Percentiles rank a stretch among this genome's conserved stretches.
phyloP scores from a whole-genome alignment of 371 early-diverging fungal species.

The Spiromyces aspiralis region DNA sequence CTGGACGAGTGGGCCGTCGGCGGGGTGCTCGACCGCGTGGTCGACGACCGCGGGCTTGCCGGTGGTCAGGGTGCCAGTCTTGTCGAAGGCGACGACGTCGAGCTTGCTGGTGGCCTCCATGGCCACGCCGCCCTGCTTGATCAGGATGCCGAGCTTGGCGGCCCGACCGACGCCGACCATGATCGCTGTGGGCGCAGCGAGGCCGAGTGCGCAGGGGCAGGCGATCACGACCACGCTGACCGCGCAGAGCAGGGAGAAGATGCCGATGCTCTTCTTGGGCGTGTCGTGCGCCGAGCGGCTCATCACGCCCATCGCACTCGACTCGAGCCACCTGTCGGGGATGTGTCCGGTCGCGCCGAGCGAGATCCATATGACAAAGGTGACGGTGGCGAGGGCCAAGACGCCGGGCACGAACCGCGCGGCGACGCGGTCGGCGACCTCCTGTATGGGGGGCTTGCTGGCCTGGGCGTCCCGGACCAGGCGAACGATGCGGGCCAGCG shows the following conservation, averaged over 20 bases:
- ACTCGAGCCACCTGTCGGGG: not conserved
- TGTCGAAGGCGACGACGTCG: constrained; percentile 97
- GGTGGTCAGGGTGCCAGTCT: constrained; percentile 97
- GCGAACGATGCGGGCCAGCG: constrained; percentile 74
- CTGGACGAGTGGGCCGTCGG: not conserved
- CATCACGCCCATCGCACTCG: not conserved
- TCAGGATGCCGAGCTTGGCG: constrained; percentile 92
- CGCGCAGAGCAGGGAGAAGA: constrained; percentile 59
- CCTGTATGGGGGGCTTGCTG: constrained; percentile 19
- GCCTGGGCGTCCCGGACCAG: constrained; percentile 33
- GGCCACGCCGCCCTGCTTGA: constrained; percentile 66
- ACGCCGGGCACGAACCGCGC: constrained; percentile 33
- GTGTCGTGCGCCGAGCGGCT: not conserved
- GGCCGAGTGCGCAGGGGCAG: constrained; percentile 66
- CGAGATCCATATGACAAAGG: constrained; percentile 63
- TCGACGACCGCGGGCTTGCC: constrained; percentile 64
- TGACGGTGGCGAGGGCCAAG: constrained; percentile 84
- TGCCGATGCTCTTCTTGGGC: constrained; percentile 87
- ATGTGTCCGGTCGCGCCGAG: constrained; percentile 14
- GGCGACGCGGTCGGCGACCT: constrained; percentile 27
- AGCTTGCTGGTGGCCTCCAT: constrained; percentile 77
- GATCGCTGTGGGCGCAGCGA: constrained; percentile 93
- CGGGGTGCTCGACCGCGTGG: constrained; percentile 54
- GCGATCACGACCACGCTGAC: constrained; percentile 69
- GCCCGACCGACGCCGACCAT: constrained; percentile 78